Conservation (phyloP, 2,329 filamentous ascomycete genomes). For the Fulvia fulva region DNA sequence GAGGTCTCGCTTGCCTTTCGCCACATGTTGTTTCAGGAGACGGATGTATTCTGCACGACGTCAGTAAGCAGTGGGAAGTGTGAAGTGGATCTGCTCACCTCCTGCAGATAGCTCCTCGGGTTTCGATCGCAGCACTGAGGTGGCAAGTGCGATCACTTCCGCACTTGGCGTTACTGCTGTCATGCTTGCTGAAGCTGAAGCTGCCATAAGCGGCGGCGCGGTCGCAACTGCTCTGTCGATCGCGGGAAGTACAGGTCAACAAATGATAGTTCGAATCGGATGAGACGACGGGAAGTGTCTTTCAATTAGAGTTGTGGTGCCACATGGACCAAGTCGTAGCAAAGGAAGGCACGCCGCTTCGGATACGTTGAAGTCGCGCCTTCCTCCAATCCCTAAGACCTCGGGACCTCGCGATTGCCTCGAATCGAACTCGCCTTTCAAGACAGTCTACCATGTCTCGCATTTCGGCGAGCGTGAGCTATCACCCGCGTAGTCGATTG, state of each 20-base stretch:
- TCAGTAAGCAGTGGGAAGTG: constrained; percentile 8
- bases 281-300: background rate
- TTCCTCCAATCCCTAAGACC: too few species aligned
- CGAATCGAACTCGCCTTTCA: too few species aligned
- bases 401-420: too few species aligned
- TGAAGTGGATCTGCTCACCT: constrained; percentile 14
- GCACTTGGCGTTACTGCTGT: constrained; percentile 8
- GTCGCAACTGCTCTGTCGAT: background rate
- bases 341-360: background rate
- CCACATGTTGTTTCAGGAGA: constrained; percentile 35
- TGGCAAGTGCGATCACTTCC: constrained; percentile 24
- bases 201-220: background rate
- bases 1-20: constrained; percentile 22
- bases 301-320: background rate
- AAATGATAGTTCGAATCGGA: background rate
- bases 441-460: too few species aligned
- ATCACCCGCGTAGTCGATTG: too few species aligned
- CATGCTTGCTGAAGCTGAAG: background rate
- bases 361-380: background rate
- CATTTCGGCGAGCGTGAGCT: too few species aligned
- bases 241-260: too few species aligned
- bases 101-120: constrained; percentile 34
- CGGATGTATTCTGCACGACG: constrained; percentile 27
- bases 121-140: constrained; percentile 36
- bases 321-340: background rate